Evolutionary conservation across 192 early-diverging fungal genomes (phyloP), one percentile per base, ranked within the genome.

Genomic region (Dimargaris xerosporica): DNA sequence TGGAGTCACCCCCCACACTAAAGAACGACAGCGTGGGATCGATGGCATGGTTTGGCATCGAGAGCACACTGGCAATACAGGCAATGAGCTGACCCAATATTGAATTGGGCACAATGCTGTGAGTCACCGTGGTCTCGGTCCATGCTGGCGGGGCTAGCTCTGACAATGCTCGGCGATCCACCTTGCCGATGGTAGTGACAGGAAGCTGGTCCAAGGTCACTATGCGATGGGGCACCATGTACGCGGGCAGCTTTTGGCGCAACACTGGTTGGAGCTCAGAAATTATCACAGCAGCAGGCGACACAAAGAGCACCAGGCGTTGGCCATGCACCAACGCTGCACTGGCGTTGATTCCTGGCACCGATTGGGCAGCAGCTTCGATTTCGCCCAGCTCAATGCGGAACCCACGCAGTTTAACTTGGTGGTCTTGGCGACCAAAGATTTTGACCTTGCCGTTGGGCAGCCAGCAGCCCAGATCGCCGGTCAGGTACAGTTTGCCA

Each of bases 401-500:
- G 58, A 31, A 34, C 1, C 58, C 58, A n/a, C 58, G 58, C 13
- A 60, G 2, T 43, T 60, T 60, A 0, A 60, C 58, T n/a, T 60
- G 58, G 43, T 60, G 34, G n/a, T 60, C 58, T 10, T 7, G 58
- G 16, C 58, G 58, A 15, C 28, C 31, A 6, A 43, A 43, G 15
- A 42, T 44, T 19, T 60, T 21, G 41, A 60, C 39, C 5, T 10
- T 44, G 23, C 58, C 58, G n/a, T 60, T 34, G 0, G 31, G 34
- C 5, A 60, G n/a, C 58, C 58, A 60, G 58, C 58, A 34, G 43
- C 58, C 58, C 5, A 44, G 4, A n/a, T 60, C 58, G 13, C 58
- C 58, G 19, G 39, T 60, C 5, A 30, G 39, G 7, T 60, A 60
- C 17, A 60, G 21, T 0, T 25, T 3, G 21, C 43, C 39, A 13